Conservation (phyloP, 2,329 filamentous ascomycete species). For the Nothopassalora personata region DNA sequence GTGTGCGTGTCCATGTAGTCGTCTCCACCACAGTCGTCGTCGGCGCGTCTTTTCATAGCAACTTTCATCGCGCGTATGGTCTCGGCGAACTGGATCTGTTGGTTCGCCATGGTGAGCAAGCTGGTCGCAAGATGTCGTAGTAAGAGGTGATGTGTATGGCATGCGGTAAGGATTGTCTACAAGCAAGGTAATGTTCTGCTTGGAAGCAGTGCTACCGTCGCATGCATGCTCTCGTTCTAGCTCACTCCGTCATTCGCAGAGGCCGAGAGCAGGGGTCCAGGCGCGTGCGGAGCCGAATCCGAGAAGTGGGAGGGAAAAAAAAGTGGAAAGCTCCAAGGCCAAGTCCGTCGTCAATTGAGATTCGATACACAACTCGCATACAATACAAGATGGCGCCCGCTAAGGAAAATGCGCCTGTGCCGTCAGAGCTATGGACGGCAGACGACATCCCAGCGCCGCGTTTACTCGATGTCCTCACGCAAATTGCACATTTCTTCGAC, state of each 20-base stretch:
- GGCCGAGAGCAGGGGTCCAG: not conserved
- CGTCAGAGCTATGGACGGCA: constrained; percentile 10
- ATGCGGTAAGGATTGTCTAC: not conserved
- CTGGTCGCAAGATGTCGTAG: not conserved
- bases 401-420: not conserved
- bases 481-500: constrained; percentile 28
- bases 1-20: constrained; percentile 63
- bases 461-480: constrained; percentile 21
- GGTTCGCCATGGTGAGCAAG: constrained; percentile 45
- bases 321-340: not conserved
- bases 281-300: not conserved
- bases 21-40: constrained; percentile 75
- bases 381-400: not conserved
- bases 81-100: constrained; percentile 56
- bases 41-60: constrained; percentile 57
- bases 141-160: not conserved
- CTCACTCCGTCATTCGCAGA: not conserved
- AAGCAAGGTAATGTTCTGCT: not conserved
- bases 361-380: not conserved
- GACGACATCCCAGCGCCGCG: constrained; percentile 11
- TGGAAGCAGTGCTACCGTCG: not conserved
- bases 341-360: not conserved
- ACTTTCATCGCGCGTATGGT: constrained; percentile 65
- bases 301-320: not conserved
- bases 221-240: not conserved